Conservation (phyloP, 306 rosid genomes). For the Fragaria nilgerrensis region DNA sequence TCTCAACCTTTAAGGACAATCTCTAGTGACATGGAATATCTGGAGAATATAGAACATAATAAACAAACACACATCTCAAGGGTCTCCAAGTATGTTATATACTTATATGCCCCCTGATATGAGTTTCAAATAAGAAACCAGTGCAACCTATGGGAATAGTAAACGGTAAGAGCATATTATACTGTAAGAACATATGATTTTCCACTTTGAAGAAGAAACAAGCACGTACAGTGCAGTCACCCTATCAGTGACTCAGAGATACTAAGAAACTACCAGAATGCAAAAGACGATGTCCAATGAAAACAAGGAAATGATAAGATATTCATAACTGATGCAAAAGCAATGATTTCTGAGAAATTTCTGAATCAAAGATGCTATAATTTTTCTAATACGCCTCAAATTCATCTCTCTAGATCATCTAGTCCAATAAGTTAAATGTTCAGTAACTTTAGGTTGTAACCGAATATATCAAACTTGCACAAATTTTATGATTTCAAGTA, state of each 20-base stretch:
- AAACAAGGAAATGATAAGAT: neutral
- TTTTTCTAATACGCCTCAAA: neutral
- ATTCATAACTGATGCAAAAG: neutral
- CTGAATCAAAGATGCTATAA: neutral
- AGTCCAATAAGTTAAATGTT: neutral
- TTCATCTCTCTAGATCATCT: neutral
- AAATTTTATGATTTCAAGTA: neutral
- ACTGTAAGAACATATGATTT: neutral
- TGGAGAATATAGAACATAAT: conserved; percentile 37
- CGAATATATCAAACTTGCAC: neutral
- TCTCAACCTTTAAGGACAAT: conserved; percentile 44
- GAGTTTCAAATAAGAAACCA: conserved; percentile 17
- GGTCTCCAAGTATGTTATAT: conserved; percentile 11
- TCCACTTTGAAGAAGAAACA: neutral
- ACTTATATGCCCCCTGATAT: neutral
- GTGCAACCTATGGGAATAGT: neutral
- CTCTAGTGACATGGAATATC: conserved; percentile 38
- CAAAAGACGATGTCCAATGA: neutral
- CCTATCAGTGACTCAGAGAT: neutral
- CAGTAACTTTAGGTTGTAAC: neutral
- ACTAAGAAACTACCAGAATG: neutral
- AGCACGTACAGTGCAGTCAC: neutral
- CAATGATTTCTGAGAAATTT: neutral
- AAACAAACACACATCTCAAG: conserved; percentile 23
- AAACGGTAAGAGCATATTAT: neutral